phyloP scores from a whole-genome alignment of 1,139 yeast species.

The Zygoascus meyerae region DNA sequence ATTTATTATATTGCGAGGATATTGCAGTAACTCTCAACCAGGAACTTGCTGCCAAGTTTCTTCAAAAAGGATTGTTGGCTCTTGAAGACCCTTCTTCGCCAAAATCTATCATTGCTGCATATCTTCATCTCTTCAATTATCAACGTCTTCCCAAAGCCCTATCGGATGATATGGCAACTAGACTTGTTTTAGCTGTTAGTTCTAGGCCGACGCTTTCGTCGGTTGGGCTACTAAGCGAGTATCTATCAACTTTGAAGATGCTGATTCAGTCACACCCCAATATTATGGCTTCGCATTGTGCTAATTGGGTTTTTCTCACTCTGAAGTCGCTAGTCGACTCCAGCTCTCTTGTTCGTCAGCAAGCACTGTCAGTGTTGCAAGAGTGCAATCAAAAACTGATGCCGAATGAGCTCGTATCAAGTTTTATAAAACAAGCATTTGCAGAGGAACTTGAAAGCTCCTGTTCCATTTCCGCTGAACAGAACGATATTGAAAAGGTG shows the following conservation, averaged over 20 bases:
- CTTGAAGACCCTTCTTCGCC: conserved; percentile 19
- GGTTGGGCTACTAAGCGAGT: conserved; percentile 23
- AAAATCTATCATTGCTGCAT: conserved; percentile 24
- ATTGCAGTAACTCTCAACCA: conserved; percentile 20
- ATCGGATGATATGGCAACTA: conserved; percentile 19
- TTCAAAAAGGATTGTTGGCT: conserved; percentile 21
- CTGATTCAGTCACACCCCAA: conserved; percentile 16
- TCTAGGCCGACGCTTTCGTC: conserved; percentile 23
- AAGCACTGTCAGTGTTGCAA: conserved; percentile 21
- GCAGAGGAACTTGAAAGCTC: conserved; percentile 14
- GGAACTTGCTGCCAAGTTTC: conserved; percentile 23
- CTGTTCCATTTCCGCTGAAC: background rate
- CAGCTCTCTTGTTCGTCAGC: conserved; percentile 19
- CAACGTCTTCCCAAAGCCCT: conserved; percentile 23
- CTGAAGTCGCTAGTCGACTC: conserved; percentile 20
- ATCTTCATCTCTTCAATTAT: conserved; percentile 25
- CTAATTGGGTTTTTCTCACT: conserved; percentile 24
- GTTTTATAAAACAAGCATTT: conserved; percentile 16
- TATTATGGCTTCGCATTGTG: conserved; percentile 19
- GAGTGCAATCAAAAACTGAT: conserved; percentile 20
- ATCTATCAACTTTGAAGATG: conserved; percentile 18
- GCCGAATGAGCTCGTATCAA: conserved; percentile 16
- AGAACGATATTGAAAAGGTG: conserved; percentile 1
- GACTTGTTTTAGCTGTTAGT: conserved; percentile 18
- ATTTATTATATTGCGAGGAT: conserved; percentile 22